A percentile compares a stretch with the other conserved stretches of the same genome.
Evolutionary conservation across 768 basidiomycete species (phyloP).

Genomic region (Rhodocollybia butyracea): DNA sequence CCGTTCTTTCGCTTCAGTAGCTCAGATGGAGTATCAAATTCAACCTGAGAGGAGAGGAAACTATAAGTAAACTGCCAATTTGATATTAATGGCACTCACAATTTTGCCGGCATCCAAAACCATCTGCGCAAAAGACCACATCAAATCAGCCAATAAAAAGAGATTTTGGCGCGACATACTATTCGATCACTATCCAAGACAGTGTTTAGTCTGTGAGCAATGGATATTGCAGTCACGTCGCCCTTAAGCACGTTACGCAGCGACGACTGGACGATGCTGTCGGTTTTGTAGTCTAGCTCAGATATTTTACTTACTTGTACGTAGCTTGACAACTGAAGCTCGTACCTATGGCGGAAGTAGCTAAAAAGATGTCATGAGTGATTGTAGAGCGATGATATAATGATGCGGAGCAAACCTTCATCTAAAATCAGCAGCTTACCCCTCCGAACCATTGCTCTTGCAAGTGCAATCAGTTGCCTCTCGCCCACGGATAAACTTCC

Average conservation of each 20-base stretch:
- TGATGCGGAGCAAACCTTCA: slow-evolving; percentile 49
- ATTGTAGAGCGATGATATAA: neutral
- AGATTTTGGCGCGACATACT: slow-evolving; percentile 18
- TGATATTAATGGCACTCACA: slow-evolving; percentile 8
- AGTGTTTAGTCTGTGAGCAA: slow-evolving; percentile 37
- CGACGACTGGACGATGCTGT: slow-evolving; percentile 39
- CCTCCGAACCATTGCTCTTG: slow-evolving; percentile 49
- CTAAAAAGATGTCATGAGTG: slow-evolving; percentile 9
- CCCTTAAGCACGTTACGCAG: slow-evolving; percentile 34
- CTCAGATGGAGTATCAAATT: neutral
- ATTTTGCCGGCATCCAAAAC: slow-evolving; percentile 43
- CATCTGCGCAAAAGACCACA: slow-evolving; percentile 21
- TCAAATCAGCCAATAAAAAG: neutral
- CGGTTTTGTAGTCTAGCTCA: slow-evolving; percentile 29
- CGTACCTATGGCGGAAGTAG: slow-evolving; percentile 24
- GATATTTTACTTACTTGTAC: neutral
- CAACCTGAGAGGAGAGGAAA: neutral
- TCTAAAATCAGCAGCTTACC: slow-evolving; percentile 54
- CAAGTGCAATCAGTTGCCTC: slow-evolving; percentile 61
- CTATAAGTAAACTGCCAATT: neutral
- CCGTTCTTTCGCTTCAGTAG: neutral
- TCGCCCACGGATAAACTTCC: slow-evolving; percentile 75
- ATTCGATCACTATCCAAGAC: slow-evolving; percentile 31
- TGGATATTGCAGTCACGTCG: slow-evolving; percentile 39
- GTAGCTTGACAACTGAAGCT: neutral